Percentiles rank a stretch among this genome's conserved stretches.
phyloP scores from a whole-genome alignment of 164 flowering plant species.

The Vitis rotundifolia region DNA sequence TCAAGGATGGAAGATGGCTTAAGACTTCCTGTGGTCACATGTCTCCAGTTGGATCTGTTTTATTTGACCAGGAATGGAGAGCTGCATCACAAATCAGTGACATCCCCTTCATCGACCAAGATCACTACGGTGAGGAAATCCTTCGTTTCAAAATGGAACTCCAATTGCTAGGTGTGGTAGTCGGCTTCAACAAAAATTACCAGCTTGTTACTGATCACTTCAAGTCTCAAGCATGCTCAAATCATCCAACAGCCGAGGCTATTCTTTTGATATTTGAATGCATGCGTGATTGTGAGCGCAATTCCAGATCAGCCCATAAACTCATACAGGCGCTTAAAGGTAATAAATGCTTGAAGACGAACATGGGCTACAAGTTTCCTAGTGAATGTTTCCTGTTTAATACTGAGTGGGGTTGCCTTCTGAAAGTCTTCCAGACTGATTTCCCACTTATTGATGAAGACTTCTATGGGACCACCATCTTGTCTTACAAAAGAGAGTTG shows the following conservation, averaged over 20 bases:
- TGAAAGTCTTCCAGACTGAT: constrained; percentile 31
- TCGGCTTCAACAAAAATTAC: constrained; percentile 35
- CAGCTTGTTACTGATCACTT: constrained; percentile 39
- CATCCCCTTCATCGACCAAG: constrained; percentile 53
- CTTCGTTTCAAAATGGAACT: constrained; percentile 45
- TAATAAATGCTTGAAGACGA: constrained; percentile 43
- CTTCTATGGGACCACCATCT: constrained; percentile 39
- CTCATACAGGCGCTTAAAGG: constrained; percentile 24
- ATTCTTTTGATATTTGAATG: constrained; percentile 42
- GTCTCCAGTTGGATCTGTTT: constrained; percentile 49
- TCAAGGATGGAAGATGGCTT: constrained; percentile 50
- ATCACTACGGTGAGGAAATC: constrained; percentile 51
- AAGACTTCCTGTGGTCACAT: constrained; percentile 43
- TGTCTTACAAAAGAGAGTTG: constrained; percentile 32
- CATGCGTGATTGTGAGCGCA: constrained; percentile 33
- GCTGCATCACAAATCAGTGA: constrained; percentile 45
- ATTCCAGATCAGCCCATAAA: constrained; percentile 9
- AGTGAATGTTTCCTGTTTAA: constrained; percentile 43
- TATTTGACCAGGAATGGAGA: constrained; percentile 44
- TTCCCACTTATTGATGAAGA: constrained; percentile 40
- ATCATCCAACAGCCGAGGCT: constrained; percentile 27
- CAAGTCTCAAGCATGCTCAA: constrained; percentile 21
- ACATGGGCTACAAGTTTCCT: constrained; percentile 40
- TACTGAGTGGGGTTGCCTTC: constrained; percentile 58
- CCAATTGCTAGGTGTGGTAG: constrained; percentile 52